Conservation (phyloP, 1,284 basidiomycete genomes). For the Sphagnurus paluster region DNA sequence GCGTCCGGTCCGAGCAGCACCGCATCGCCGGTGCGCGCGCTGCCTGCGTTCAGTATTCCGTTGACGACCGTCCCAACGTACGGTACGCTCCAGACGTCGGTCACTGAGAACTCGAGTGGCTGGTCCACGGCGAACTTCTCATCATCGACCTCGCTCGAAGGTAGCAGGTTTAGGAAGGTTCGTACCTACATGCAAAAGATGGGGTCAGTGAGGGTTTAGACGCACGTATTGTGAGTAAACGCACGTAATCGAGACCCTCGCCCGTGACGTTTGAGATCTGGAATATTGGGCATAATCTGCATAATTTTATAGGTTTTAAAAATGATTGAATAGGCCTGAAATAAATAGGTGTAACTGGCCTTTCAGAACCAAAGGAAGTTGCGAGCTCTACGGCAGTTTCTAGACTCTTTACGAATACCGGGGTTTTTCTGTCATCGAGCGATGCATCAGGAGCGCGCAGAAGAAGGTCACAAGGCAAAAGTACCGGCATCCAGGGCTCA, state of each 20-base stretch:
- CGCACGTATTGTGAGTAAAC: too few species aligned
- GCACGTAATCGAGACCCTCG: constrained; percentile 82
- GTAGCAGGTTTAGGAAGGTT: constrained; percentile 84
- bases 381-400: constrained; percentile 82
- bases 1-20: constrained; percentile 92
- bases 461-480: too few species aligned
- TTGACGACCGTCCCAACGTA: constrained; percentile 96
- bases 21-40: constrained; percentile 77
- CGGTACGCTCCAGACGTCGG: constrained; percentile 87
- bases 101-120: constrained; percentile 87
- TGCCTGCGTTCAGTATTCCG: constrained; percentile 83
- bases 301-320: constrained; percentile 1
- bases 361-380: constrained; percentile 68
- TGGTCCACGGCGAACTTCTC: constrained; percentile 84
- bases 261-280: constrained; percentile 96
- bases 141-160: constrained; percentile 78
- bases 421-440: constrained; percentile 62
- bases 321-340: constrained; percentile 1
- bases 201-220: not conserved
- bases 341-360: constrained; percentile 39
- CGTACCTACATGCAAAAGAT: constrained; percentile 50
- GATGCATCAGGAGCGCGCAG: too few species aligned
- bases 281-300: constrained; percentile 89
- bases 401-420: constrained; percentile 73
- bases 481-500: constrained; percentile 89